Evolutionary conservation across 2,329 filamentous ascomycete species (phyloP), one percentile per base, ranked within the genome.

Genomic region (Diaporthe humulicola): DNA sequence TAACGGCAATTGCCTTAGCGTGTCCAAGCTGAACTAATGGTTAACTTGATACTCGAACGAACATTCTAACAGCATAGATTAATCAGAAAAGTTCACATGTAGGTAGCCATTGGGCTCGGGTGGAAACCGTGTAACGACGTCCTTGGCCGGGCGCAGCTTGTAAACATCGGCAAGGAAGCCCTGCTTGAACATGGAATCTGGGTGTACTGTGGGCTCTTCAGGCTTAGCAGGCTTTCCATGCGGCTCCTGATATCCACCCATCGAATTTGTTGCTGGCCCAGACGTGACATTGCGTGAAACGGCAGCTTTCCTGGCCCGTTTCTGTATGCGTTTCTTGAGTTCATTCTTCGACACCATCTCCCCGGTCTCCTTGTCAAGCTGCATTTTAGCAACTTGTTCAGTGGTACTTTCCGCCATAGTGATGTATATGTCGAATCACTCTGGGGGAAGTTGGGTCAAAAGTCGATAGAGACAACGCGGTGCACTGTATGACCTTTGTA

Each of bases 1-100:
- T 98, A 83, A 98, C 92, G 0, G 95, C 93, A 83, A 98, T 98
- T 33, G 96, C 96, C 86, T 98, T 98, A 77, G 93, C 94, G 82
- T 98, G 96, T 28, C 96, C 96, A 78, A 98, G 93, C n/a, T n/a
- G n/a, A n/a, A n/a, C n/a, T n/a, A n/a, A n/a, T n/a, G n/a, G n/a
- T n/a, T n/a, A n/a, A n/a, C n/a, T n/a, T n/a, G n/a, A n/a, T n/a
- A n/a, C n/a, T n/a, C n/a, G n/a, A n/a, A n/a, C n/a, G n/a, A n/a
- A n/a, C n/a, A n/a, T n/a, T n/a, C n/a, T n/a, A n/a, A n/a, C n/a
- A n/a, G n/a, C n/a, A n/a, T n/a, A n/a, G n/a, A n/a, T n/a, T n/a
- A n/a, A n/a, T n/a, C n/a, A n/a, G n/a, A n/a, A n/a, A n/a, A n/a
- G n/a, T n/a, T n/a, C n/a, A n/a, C n/a, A 81, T 98, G 95, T 10